phyloP scores from a whole-genome alignment of 176 grass and related monocot genomes.

The Carex parvula region DNA sequence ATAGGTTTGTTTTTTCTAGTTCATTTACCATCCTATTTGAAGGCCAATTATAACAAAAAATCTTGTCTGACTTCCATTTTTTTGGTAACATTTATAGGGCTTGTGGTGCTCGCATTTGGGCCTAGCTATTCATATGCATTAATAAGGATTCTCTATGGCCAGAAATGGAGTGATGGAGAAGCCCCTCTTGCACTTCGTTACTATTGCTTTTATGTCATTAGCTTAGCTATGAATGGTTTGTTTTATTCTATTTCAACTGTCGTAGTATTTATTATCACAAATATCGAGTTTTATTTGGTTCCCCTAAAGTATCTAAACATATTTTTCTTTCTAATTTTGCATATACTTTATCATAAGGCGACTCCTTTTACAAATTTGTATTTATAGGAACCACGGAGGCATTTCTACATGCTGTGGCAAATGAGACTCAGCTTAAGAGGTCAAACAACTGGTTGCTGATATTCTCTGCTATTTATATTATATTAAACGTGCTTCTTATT shows the following conservation, averaged over 20 bases:
- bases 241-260: conserved; percentile 19
- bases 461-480: conserved; percentile 82
- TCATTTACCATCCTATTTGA: background rate
- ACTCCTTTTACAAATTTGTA: background rate
- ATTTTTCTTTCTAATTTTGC: background rate
- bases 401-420: conserved; percentile 89
- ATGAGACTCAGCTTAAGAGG: conserved; percentile 78
- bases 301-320: background rate
- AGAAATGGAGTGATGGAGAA: conserved; percentile 75
- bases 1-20: conserved; percentile 55
- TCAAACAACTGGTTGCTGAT: conserved; percentile 82
- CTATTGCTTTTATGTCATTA: conserved; percentile 93
- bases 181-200: conserved; percentile 66
- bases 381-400: conserved; percentile 86
- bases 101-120: conserved; percentile 89
- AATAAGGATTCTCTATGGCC: conserved; percentile 74
- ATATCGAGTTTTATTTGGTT: background rate
- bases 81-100: conserved; percentile 46
- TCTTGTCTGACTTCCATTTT: background rate
- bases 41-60: background rate
- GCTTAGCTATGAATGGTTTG: conserved; percentile 90
- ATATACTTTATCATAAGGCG: background rate
- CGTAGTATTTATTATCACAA: background rate
- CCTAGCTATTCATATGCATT: conserved; percentile 97
- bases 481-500: conserved; percentile 72